Conservation (phyloP, 768 basidiomycete genomes). For the Termitomyces sp. region DNA sequence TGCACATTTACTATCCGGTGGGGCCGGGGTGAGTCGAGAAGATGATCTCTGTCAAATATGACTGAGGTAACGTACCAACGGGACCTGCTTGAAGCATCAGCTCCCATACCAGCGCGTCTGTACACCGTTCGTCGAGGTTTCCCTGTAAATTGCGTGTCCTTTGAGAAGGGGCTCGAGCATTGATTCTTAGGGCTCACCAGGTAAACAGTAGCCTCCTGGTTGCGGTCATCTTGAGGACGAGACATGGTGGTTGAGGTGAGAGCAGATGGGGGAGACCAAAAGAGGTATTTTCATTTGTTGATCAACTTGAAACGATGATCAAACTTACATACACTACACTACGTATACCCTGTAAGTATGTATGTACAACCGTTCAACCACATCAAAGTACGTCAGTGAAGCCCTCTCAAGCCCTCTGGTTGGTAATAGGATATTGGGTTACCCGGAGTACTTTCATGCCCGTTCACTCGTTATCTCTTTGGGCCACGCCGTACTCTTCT, state of each 20-base stretch:
- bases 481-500: slow-evolving; percentile 7
- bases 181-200: slow-evolving; percentile 47
- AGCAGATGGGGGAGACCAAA: not conserved
- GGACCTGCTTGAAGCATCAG: slow-evolving; percentile 99
- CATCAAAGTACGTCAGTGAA: slow-evolving; percentile 10
- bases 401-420: not conserved
- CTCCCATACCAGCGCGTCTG: slow-evolving; percentile 96
- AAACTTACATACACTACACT: not conserved
- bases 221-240: slow-evolving; percentile 82
- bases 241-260: slow-evolving; percentile 38
- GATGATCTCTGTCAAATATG: not conserved
- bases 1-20: slow-evolving; percentile 82
- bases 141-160: slow-evolving; percentile 49
- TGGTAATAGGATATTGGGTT: not conserved
- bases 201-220: slow-evolving; percentile 90
- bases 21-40: slow-evolving; percentile 1
- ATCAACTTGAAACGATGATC: not conserved
- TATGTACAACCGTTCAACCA: not conserved
- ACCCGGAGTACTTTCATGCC: not conserved
- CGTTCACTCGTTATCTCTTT: not conserved
- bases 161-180: slow-evolving; percentile 3
- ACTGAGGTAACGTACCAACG: slow-evolving; percentile 63
- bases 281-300: slow-evolving; percentile 13
- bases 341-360: too few species aligned
- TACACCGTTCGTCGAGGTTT: slow-evolving; percentile 92